Conservation (phyloP, 306 rosid genomes). For the Luffa aegyptiaca region DNA sequence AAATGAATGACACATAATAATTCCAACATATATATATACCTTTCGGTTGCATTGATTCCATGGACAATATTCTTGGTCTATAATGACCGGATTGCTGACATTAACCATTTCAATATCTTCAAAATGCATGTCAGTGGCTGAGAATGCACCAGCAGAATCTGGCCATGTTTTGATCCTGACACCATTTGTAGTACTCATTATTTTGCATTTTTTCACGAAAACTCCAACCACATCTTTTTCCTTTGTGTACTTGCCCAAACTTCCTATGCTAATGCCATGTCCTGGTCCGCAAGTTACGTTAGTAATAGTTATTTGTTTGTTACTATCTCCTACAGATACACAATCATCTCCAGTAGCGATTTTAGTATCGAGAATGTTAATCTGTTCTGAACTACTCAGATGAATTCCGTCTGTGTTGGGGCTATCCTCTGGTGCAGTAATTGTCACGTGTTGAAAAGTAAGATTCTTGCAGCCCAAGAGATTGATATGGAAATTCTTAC, state of each 20-base stretch:
- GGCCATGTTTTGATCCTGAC: background rate
- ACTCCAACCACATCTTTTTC: slow-evolving; percentile 23
- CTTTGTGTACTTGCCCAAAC: slow-evolving; percentile 21
- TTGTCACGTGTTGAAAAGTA: background rate
- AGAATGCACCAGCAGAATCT: background rate
- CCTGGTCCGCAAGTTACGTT: slow-evolving; percentile 33
- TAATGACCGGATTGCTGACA: no score
- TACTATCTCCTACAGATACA: slow-evolving; percentile 37
- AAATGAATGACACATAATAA: no score
- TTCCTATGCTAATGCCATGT: slow-evolving; percentile 11
- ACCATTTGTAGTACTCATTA: no score
- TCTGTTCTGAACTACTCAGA: slow-evolving; percentile 26
- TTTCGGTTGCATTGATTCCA: no score
- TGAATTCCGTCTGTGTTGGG: slow-evolving; percentile 44
- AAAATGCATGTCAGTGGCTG: no score
- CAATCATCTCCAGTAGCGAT: slow-evolving; percentile 49
- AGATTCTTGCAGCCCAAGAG: background rate
- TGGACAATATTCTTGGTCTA: no score
- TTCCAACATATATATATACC: no score
- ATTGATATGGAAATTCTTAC: no score
- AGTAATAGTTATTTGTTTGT: slow-evolving; percentile 1
- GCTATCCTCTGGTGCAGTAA: slow-evolving; percentile 1
- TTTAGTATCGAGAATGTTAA: slow-evolving; percentile 14
- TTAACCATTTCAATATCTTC: no score
- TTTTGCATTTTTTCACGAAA: slow-evolving; percentile 14